Percentiles rank a stretch among this genome's conserved stretches.
Conservation (phyloP, 441 rosid genomes). For the Mallotus repandus region DNA sequence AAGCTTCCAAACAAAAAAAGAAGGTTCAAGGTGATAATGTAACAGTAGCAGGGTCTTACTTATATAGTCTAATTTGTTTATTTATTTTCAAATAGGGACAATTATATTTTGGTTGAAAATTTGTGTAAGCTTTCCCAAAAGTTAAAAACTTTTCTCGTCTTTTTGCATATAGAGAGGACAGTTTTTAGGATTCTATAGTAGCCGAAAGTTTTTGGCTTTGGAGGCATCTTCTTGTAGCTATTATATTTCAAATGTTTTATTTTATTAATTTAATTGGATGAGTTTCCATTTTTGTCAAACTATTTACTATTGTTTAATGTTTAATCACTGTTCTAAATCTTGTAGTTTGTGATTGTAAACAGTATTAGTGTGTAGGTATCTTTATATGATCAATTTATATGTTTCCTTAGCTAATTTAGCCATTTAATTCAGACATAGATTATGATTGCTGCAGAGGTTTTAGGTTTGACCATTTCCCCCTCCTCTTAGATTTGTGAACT, state of each 20-base stretch:
- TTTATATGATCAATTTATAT: too few relatives aligned
- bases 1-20: constrained; percentile 26
- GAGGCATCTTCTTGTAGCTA: constrained; percentile 18
- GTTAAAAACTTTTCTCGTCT: constrained; percentile 41
- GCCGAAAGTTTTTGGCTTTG: constrained; percentile 26
- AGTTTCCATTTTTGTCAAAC: constrained; percentile 2
- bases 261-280: constrained; percentile 17
- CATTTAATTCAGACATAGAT: neutral
- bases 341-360: constrained; percentile 3
- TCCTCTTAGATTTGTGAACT: neutral
- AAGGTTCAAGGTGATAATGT: constrained; percentile 1
- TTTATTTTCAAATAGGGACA: constrained; percentile 14
- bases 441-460: neutral
- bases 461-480: neutral
- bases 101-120: constrained; percentile 34
- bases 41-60: neutral
- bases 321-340: neutral
- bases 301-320: neutral
- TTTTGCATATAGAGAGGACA: constrained; percentile 35
- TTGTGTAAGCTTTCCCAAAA: constrained; percentile 43
- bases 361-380: neutral
- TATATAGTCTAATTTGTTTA: neutral
- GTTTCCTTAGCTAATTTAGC: neutral
- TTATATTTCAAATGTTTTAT: constrained; percentile 13
- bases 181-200: constrained; percentile 37